Base-by-base conservation (phyloP, 2,329 filamentous ascomycete species). In the Teratosphaeria pseudoeucalypti region DNA sequence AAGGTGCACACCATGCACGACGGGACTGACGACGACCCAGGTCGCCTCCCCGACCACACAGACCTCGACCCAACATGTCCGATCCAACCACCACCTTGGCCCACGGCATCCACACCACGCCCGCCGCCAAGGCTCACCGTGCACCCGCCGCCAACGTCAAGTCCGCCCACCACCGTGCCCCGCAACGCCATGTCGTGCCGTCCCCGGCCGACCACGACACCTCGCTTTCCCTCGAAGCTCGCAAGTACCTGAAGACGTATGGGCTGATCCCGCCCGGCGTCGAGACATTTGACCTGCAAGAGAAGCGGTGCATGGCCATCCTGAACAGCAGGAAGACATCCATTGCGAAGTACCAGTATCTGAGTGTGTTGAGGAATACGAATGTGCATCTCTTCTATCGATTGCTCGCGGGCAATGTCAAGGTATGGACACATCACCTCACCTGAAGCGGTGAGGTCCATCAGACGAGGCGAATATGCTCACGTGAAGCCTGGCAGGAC, bases 341-440 rank as follows among this genome's bases (percentile, higher is more conserved):
- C 65, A 85, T 94, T 69, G 89, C 92, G 81, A 90, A 89, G 78
- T 92, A 91, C 76, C 82, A 91, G 59, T 94, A 92, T 76, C 80
- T 94, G 73, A 89, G 87, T 53, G 81, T 83, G 64, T 77, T 92
- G 74, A 88, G 90, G 76, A 82, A 82, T 72, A 83, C 86, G 68
- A 92, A 92, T 72, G 82, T 84, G 63, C 86, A 92, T 73, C 82
- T 94, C 60, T 94, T 92, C 80, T 92, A 90, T 79, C 84, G 89
- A 65, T 81, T 92, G 63, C 79, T 92, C 64, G 88, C 90, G 64
- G 84, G 90, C 75, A 86, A 92, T 76, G 75, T 82, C 75, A 82
- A 81, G 77, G 79, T 81, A 65, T 10, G 56, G 27, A 27, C 34
- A 39, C 5, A 27, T 32, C 9, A 14, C n/a, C 16, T 47, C 23